Evolutionary conservation across 495 filamentous ascomycete genomes (phyloP), one percentile per base, ranked within the genome.

Genomic region (Xylaria sp.): DNA sequence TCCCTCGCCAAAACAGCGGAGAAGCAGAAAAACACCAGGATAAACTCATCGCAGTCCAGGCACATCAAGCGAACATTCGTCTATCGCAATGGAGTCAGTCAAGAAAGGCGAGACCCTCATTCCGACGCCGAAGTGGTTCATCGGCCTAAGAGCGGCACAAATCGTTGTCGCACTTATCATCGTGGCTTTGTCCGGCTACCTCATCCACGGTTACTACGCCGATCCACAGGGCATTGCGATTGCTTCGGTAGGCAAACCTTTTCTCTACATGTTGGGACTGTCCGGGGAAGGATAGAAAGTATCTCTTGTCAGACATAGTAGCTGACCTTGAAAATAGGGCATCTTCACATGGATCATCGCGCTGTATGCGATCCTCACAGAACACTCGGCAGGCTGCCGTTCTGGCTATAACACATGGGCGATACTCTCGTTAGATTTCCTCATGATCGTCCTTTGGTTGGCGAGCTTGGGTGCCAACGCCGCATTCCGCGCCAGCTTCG

Each of bases 391-490:
- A 6, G 71, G 74, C 11, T 81, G 81, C 24, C 76, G 71, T 19
- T 50, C 71, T 1, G 76, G 71, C 11, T 85, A 85, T 71, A 85
- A 86, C 72, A 84, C 81, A 29, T 71, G 69, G 69, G 83, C 84
- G 19, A 67, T 84, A 33, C 76, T 86, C n/a, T 69, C 79, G 5
- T 75, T 86, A 17, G 83, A 86, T 69, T 70, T 78, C 35, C 72
- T 85, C 35, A 80, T 86, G 79, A 78, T 80, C 26, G 71, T 86
- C 73, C 76, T 86, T 40, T 86, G 83, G 83, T 75, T 86, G 26
- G 79, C 83, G 5, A 82, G 79, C n/a, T 77, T 86, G 75, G 84
- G 79, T 35, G 76, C 81, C 41, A 81, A 79, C 55, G 84, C 83
- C 9, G 79, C 82, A 3, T 75, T 72, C 44, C 79, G 84, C 19